Percentiles rank a stretch among this genome's conserved stretches.
These are phyloP conservation scores for Parascedosporium putredinis DNA, from an alignment of 2,329 filamentous ascomycete species.

Conservation along the genomic window DNA sequence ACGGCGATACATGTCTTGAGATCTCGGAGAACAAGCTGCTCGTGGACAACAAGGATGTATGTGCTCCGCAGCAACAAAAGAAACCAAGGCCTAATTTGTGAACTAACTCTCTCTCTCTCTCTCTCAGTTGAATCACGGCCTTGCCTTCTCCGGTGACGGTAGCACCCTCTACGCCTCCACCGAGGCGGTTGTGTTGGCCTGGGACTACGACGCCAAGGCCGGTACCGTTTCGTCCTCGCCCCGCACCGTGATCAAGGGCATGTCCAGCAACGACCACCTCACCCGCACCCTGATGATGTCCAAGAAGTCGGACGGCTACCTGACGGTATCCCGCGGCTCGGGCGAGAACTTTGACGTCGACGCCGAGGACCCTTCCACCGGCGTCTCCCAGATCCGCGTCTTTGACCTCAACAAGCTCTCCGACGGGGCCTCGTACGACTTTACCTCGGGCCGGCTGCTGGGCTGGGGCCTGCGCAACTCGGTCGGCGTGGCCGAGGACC, in stretches of 20 bases:
- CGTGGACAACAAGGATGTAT: constrained; percentile 25
- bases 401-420: constrained; percentile 30
- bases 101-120: constrained; percentile 7
- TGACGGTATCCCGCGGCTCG: constrained; percentile 59
- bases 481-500: constrained; percentile 59
- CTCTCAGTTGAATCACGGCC: constrained; percentile 44
- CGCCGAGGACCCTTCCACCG: constrained; percentile 39
- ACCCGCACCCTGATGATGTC: constrained; percentile 59
- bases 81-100: too few species aligned
- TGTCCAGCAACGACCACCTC: constrained; percentile 51
- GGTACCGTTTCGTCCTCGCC: constrained; percentile 33
- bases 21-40: constrained; percentile 25
- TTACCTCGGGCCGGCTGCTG: constrained; percentile 35
- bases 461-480: constrained; percentile 67
- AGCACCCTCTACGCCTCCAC: constrained; percentile 48
- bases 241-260: constrained; percentile 46
- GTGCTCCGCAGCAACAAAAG: constrained; percentile 9
- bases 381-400: constrained; percentile 57
- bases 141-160: constrained; percentile 42
- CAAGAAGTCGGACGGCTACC: constrained; percentile 36
- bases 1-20: constrained; percentile 30
- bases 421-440: constrained; percentile 28
- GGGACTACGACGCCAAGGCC: constrained; percentile 50
- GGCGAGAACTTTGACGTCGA: constrained; percentile 48
- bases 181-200: constrained; percentile 47